Evolutionary conservation across 1,284 basidiomycete genomes (phyloP), one percentile per base, ranked within the genome.

Genomic region (Cryptococcus floricola): DNA sequence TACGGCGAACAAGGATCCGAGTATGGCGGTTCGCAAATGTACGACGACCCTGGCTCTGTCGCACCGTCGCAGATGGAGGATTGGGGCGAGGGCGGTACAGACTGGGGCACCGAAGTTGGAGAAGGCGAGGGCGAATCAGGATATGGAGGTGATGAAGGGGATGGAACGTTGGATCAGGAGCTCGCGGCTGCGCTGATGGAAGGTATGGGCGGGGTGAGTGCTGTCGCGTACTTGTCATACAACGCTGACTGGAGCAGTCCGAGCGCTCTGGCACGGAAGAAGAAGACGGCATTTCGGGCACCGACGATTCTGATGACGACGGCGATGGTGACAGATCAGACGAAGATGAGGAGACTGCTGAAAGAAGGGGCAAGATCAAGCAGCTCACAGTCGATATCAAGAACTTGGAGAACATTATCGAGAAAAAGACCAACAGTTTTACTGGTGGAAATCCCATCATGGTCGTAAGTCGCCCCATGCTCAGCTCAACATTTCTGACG

Each of bases 381-480:
- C 76, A 94, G 52, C 77, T 95, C 63, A 88, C 87, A 58, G 90
- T 91, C 70, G 93, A 96, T 76, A 92, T 95, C 61, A 82, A 86
- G 53, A 91, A 94, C 71, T 78, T 96, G 59, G 90, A 96, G 75
- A 85, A 85, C 48, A 91, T 90, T 8, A 88, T 96, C 19, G 82
- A 86, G 81, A 96, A 95, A 80, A 84, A 85, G 60, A 82, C 81
- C 27, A 90, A 95, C 70, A 87, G 94, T 58, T 84, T 87, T n/a
- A 87, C 85, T 60, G 89, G 90, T 41, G 85, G 85, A 12, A 97
- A 96, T 72, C 87, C 89, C 23, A 84, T 96, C 57, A 91, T 96
- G 75, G 87, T 85, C 79, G 68, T 58, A 77, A 66, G 59, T 62
- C 9, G 13, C 16, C 41, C 12, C 14, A 41, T 16, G 4, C 14